Conservation (phyloP, 805 yeast genomes). For the Candida odintsovae region DNA sequence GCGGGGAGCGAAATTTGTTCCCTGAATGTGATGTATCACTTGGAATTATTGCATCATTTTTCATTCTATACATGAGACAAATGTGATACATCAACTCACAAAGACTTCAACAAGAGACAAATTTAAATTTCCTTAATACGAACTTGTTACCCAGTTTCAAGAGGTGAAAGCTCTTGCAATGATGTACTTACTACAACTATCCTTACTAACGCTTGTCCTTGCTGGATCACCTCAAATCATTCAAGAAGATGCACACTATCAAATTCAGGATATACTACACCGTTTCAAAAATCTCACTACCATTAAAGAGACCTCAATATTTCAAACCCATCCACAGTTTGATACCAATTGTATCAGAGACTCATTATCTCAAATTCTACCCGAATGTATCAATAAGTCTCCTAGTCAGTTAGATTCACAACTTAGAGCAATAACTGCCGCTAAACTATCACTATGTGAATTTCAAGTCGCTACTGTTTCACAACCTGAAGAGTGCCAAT, state of each 20-base stretch:
- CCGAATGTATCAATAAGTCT: slow-evolving; percentile 35
- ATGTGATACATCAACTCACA: neutral
- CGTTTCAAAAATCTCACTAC: neutral
- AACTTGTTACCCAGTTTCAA: too few relatives aligned
- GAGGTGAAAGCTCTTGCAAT: too few relatives aligned
- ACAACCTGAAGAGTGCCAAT: slow-evolving; percentile 24
- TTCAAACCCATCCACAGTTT: neutral
- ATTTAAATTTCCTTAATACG: too few relatives aligned
- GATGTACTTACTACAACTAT: neutral
- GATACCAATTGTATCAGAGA: slow-evolving; percentile 29
- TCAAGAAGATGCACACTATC: neutral
- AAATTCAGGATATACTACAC: neutral
- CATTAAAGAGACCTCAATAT: neutral
- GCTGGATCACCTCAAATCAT: neutral
- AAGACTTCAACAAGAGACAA: neutral
- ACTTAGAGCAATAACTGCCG: slow-evolving; percentile 34
- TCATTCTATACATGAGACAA: neutral
- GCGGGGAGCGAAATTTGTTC: too few relatives aligned
- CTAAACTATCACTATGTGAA: slow-evolving; percentile 48
- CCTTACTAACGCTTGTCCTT: neutral
- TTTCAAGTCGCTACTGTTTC: slow-evolving; percentile 40
- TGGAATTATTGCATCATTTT: neutral
- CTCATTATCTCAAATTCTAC: slow-evolving; percentile 36
- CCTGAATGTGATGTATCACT: neutral
- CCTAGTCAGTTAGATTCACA: slow-evolving; percentile 32